A percentile compares a stretch with the other conserved stretches of the same genome.
Evolutionary conservation across 805 yeast species (phyloP).

Genomic region (Candida ulmi): DNA sequence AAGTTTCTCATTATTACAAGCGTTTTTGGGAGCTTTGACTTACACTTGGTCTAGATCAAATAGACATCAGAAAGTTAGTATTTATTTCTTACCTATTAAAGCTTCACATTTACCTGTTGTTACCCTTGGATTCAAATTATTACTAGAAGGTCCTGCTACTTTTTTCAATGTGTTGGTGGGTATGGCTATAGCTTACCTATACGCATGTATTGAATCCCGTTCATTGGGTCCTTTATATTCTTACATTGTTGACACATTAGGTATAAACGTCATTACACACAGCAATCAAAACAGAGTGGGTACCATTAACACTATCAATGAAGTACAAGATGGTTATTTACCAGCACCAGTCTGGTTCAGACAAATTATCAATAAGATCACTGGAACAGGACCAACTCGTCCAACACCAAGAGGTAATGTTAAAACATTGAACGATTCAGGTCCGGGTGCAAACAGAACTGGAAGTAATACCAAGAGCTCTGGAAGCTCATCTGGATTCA

Average conservation of each 20-base stretch:
- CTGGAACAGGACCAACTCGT: conserved; percentile 9
- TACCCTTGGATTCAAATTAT: conserved; percentile 35
- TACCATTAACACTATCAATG: conserved; percentile 22
- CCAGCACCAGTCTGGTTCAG: conserved; percentile 48
- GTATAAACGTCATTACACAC: conserved; percentile 16
- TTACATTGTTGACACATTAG: conserved; percentile 18
- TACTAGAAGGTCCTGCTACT: conserved; percentile 36
- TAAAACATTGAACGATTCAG: conserved; percentile 8
- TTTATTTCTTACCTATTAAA: conserved; percentile 50
- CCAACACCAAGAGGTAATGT: conserved; percentile 2
- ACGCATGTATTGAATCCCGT: conserved; percentile 54
- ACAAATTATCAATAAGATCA: conserved; percentile 19
- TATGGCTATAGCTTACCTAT: conserved; percentile 48
- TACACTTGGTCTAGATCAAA: conserved; percentile 55
- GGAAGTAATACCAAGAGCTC: not conserved
- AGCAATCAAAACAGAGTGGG: conserved; percentile 26
- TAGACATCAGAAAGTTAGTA: conserved; percentile 44
- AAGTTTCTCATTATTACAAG: conserved; percentile 25
- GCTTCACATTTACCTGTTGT: conserved; percentile 54
- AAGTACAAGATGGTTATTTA: conserved; percentile 47
- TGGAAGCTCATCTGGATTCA: conserved; percentile 11
- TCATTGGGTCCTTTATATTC: conserved; percentile 40
- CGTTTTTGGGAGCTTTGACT: conserved; percentile 48
- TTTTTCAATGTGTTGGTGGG: conserved; percentile 43
- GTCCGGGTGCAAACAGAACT: conserved; percentile 5